Evolutionary conservation across 2,329 filamentous ascomycete species (phyloP).

Genomic region (Penicillium sp.): DNA sequence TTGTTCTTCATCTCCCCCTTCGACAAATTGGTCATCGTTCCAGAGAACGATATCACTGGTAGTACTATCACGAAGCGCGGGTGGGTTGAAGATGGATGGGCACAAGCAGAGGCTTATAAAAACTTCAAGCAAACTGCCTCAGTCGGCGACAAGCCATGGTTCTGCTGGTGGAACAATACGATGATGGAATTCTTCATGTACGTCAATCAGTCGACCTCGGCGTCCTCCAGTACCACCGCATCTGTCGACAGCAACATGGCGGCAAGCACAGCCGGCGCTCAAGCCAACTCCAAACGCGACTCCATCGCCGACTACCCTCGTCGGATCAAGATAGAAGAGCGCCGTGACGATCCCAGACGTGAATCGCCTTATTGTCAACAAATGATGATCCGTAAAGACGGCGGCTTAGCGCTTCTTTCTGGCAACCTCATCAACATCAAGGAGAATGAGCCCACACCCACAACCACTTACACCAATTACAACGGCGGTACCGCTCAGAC

Average conservation of each 20-base stretch:
- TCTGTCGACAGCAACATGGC: constrained; percentile 16
- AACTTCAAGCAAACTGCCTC: constrained; percentile 45
- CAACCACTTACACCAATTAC: constrained; percentile 32
- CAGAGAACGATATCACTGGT: constrained; percentile 38
- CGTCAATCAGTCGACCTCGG: constrained; percentile 52
- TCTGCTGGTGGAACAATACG: constrained; percentile 69
- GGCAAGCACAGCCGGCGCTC: constrained; percentile 21
- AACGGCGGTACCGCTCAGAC: constrained; percentile 30
- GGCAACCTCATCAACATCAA: constrained; percentile 34
- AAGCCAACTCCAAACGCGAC: constrained; percentile 15
- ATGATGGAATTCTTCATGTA: constrained; percentile 69
- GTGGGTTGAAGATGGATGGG: constrained; percentile 23
- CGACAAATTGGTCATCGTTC: constrained; percentile 63
- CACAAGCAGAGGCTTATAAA: constrained; percentile 18
- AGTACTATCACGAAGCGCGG: constrained; percentile 32
- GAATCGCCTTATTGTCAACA: constrained; percentile 63
- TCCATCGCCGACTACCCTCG: constrained; percentile 50
- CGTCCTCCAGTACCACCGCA: constrained; percentile 23
- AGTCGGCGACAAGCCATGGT: constrained; percentile 66
- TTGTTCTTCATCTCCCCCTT: constrained; percentile 64
- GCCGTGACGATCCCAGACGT: constrained; percentile 50
- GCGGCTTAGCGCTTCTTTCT: constrained; percentile 37
- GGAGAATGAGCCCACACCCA: constrained; percentile 38
- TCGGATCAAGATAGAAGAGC: constrained; percentile 67
- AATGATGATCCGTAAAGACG: constrained; percentile 60